phyloP scores from a whole-genome alignment of 2,329 filamentous ascomycete species.

The Talaromyces albobiverticillius region DNA sequence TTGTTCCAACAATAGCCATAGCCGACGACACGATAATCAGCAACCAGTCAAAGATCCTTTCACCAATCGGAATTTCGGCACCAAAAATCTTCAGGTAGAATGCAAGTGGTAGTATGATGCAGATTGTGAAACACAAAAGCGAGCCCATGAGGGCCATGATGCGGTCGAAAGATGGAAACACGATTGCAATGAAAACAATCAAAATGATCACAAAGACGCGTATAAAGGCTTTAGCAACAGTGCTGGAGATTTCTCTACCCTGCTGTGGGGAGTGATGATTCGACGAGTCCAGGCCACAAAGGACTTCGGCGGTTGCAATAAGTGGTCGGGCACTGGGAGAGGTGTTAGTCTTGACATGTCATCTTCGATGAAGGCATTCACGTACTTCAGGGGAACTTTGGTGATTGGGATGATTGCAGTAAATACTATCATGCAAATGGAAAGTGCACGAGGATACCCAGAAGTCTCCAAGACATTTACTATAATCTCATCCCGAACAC shows the following conservation, averaged over 20 bases:
- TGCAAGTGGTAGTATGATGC: constrained; percentile 80
- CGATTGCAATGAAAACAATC: constrained; percentile 71
- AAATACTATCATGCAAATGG: constrained; percentile 77
- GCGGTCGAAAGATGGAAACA: constrained; percentile 77
- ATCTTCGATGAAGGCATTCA: constrained; percentile 14
- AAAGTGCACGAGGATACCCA: constrained; percentile 71
- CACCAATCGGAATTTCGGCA: constrained; percentile 61
- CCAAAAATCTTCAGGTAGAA: constrained; percentile 92
- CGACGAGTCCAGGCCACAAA: constrained; percentile 67
- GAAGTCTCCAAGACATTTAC: constrained; percentile 76
- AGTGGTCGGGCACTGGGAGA: constrained; percentile 69
- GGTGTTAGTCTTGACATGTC: constrained; percentile 20
- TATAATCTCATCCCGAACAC: constrained; percentile 84
- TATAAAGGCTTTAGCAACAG: constrained; percentile 57
- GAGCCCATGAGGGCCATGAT: constrained; percentile 91
- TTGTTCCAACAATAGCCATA: constrained; percentile 73
- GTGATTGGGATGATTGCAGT: constrained; percentile 92
- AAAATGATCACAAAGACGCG: constrained; percentile 65
- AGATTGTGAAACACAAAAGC: constrained; percentile 89
- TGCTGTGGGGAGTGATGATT: constrained; percentile 29
- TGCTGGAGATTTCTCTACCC: constrained; percentile 40
- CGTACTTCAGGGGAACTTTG: constrained; percentile 81
- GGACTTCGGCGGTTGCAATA: constrained; percentile 76
- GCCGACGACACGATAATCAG: constrained; percentile 67
- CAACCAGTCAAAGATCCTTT: constrained; percentile 65